Conservation (phyloP, 176 grass and related monocot species). For the Typha latifolia region DNA sequence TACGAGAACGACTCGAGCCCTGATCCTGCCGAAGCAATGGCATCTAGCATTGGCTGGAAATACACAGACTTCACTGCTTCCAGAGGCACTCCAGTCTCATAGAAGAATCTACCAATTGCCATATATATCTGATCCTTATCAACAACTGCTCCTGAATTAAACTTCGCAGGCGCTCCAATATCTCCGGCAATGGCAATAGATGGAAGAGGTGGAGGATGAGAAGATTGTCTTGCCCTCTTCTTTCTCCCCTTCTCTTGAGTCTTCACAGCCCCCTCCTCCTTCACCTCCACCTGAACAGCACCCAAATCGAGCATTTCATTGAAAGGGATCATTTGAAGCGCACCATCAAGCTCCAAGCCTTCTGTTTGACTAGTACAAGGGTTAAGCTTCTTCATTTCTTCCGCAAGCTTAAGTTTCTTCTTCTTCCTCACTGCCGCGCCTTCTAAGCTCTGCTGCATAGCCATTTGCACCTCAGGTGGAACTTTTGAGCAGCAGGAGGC, state of each 20-base stretch:
- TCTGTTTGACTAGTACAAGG: not conserved
- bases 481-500: conserved; percentile 83
- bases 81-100: conserved; percentile 52
- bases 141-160: not conserved
- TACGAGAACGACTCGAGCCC: conserved; percentile 44
- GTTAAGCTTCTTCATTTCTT: conserved; percentile 22
- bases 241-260: conserved; percentile 36
- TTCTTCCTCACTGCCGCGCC: conserved; percentile 58
- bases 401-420: conserved; percentile 38
- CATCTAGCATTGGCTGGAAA: conserved; percentile 78
- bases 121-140: conserved; percentile 55
- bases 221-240: conserved; percentile 17
- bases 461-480: conserved; percentile 51
- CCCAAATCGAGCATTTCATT: conserved; percentile 40
- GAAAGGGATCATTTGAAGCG: conserved; percentile 41
- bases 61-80: conserved; percentile 66
- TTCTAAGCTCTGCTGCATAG: conserved; percentile 66
- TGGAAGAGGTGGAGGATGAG: conserved; percentile 11
- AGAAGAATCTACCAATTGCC: conserved; percentile 67
- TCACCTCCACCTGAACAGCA: conserved; percentile 17
- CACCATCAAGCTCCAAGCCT: conserved; percentile 2
- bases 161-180: not conserved
- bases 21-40: conserved; percentile 36
- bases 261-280: conserved; percentile 11
- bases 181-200: conserved; percentile 21